Evolutionary conservation across 192 early-diverging fungal species (phyloP).

Genomic region (Bifiguratus adelaidae): DNA sequence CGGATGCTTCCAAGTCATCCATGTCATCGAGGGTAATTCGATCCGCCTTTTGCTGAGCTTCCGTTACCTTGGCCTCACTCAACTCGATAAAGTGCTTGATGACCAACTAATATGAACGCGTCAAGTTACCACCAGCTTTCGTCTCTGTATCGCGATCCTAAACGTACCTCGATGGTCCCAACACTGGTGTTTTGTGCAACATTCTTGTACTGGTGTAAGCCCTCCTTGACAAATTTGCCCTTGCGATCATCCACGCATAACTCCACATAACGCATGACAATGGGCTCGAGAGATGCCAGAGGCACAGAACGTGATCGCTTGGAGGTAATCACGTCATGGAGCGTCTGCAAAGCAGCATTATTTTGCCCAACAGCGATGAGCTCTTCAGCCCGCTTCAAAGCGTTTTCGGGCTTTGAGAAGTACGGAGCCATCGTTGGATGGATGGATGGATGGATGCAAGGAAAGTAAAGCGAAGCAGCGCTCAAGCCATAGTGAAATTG

Average conservation of each 20-base stretch:
- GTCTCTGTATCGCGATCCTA: not conserved
- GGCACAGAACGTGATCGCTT: slow-evolving; percentile 80
- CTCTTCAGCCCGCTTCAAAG: slow-evolving; percentile 80
- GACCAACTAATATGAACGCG: slow-evolving; percentile 40
- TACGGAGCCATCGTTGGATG: slow-evolving; percentile 42
- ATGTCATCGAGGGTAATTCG: slow-evolving; percentile 72
- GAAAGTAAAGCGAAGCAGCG: too few relatives aligned
- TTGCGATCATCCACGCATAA: slow-evolving; percentile 79
- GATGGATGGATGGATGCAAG: too few relatives aligned
- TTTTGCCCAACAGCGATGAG: slow-evolving; percentile 80
- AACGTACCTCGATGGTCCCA: slow-evolving; percentile 68
- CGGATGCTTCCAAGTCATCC: slow-evolving; percentile 93
- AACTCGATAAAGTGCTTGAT: slow-evolving; percentile 81
- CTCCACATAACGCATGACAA: slow-evolving; percentile 88
- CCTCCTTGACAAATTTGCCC: slow-evolving; percentile 91
- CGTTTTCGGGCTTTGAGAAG: slow-evolving; percentile 72
- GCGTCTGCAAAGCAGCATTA: slow-evolving; percentile 69
- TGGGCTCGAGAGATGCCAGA: slow-evolving; percentile 77
- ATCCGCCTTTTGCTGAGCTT: slow-evolving; percentile 89
- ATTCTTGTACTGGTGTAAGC: slow-evolving; percentile 96
- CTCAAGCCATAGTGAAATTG: too few relatives aligned
- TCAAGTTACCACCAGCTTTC: not conserved
- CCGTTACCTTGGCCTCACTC: slow-evolving; percentile 77
- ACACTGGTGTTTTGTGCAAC: slow-evolving; percentile 94
- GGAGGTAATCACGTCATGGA: slow-evolving; percentile 88